phyloP scores from a whole-genome alignment of 2,329 filamentous ascomycete species.

The Geosmithia putterillii region DNA sequence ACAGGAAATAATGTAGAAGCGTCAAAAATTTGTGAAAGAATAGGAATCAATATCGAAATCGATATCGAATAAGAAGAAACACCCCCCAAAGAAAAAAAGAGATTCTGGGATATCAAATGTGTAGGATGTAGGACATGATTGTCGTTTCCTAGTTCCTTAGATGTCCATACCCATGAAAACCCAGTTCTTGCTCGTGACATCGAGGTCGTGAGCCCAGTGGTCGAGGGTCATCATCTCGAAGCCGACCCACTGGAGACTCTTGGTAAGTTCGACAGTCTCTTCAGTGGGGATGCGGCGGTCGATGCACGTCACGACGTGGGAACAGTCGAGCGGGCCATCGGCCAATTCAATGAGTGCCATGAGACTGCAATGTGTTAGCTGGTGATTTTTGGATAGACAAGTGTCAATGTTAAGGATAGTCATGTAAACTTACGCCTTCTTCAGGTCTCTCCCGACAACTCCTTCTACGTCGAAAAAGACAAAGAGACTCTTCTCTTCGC shows the following conservation, averaged over 20 bases:
- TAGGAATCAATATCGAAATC: no score
- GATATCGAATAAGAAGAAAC: no score
- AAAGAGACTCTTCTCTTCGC: conserved; percentile 64
- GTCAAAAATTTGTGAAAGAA: no score
- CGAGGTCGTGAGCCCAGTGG: conserved; percentile 52
- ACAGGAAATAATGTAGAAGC: no score
- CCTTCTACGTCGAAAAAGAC: conserved; percentile 69
- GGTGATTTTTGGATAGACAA: background rate
- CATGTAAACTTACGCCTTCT: conserved; percentile 66
- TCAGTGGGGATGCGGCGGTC: conserved; percentile 55
- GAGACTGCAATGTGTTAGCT: conserved; percentile 40
- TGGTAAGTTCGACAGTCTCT: conserved; percentile 56
- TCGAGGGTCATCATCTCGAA: conserved; percentile 75
- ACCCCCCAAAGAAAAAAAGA: background rate
- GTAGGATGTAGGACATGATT: no score
- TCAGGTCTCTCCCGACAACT: conserved; percentile 64
- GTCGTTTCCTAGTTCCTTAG: conserved; percentile 21
- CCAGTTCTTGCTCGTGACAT: conserved; percentile 67
- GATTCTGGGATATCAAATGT: conserved; percentile 4
- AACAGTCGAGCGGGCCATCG: conserved; percentile 62
- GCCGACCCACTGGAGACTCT: conserved; percentile 85
- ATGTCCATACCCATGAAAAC: conserved; percentile 83
- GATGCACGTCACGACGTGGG: conserved; percentile 67
- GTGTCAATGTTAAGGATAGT: background rate
- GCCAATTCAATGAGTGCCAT: conserved; percentile 87